A percentile compares a stretch with the other conserved stretches of the same genome.
Evolutionary conservation across 768 basidiomycete species (phyloP).

Genomic region (Phylloporus arenicola): DNA sequence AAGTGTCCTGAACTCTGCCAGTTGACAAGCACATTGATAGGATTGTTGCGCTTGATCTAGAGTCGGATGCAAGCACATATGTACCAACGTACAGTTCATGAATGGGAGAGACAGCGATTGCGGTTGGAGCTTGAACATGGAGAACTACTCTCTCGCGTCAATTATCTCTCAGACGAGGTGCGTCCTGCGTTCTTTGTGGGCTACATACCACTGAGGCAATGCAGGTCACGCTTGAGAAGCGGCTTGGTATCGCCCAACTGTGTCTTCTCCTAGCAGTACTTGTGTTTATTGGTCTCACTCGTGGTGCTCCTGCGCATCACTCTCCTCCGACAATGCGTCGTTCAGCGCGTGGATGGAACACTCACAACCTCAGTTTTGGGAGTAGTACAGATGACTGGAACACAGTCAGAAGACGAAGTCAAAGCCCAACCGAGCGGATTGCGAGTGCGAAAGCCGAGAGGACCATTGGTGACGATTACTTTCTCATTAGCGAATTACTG

Average conservation of each 20-base stretch:
- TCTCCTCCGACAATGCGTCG: slow-evolving; percentile 6
- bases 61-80: slow-evolving; percentile 64
- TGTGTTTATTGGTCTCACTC: slow-evolving; percentile 80
- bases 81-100: slow-evolving; percentile 56
- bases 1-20: slow-evolving; percentile 26
- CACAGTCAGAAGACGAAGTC: slow-evolving; percentile 24
- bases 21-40: background rate
- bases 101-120: slow-evolving; percentile 64
- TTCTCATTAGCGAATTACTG: background rate
- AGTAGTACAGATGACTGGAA: slow-evolving; percentile 41
- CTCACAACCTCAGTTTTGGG: slow-evolving; percentile 51
- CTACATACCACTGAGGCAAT: background rate
- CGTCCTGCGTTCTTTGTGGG: background rate
- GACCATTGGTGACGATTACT: slow-evolving; percentile 6
- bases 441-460: slow-evolving; percentile 12
- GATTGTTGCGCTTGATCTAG: slow-evolving; percentile 30
- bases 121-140: slow-evolving; percentile 67
- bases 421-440: slow-evolving; percentile 21
- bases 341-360: slow-evolving; percentile 50
- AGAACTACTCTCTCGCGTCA: slow-evolving; percentile 63
- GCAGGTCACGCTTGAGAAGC: slow-evolving; percentile 83
- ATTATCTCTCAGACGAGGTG: slow-evolving; percentile 79
- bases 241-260: slow-evolving; percentile 83
- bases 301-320: slow-evolving; percentile 47
- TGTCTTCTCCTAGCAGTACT: slow-evolving; percentile 78